Base-by-base conservation (phyloP, 495 filamentous ascomycete genomes). In the Talaromyces ruber region DNA sequence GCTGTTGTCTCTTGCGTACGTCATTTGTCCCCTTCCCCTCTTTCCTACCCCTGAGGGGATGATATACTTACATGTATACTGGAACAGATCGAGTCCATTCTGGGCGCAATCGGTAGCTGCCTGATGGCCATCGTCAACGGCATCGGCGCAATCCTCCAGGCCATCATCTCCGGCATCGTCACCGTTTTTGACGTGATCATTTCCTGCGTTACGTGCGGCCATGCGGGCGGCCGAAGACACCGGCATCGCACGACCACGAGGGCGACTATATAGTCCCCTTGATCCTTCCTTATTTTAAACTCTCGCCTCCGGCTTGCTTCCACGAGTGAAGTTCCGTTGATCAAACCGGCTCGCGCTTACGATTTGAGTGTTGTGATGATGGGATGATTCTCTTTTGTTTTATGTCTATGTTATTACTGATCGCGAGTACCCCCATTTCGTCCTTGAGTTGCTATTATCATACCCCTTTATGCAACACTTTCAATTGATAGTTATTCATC, bases 1-100 rank as follows among this genome's bases (percentile, higher is more conserved):
- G 93, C 90, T 77, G 90, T 97, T 73, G 83, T 95, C 63, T 96
- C 92, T 75, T 97, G 93, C 68, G 93, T 98, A 93, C 66, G 92
- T 87, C 62, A 30, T 34, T 12, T 16, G 26, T 59, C 47, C 61
- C 21, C 37, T 39, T 58, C 54, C 55, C 30, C 56, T 54, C 64
- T 56, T 22, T 24, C n/a, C 50, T 28, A 52, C 26, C 50, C 30
- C 16, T 37, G 16, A 30, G n/a, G n/a, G n/a, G 25, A n/a, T 6
- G 2, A 34, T 30, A 58, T 58, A 30, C 29, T 51, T 4, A 18
- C 14, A 57, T 58, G 1, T 9, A 51, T 30, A 63, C 24, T 24
- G 54, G 52, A 30, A 66, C 70, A 98, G 93, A 86, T 98, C 74
- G 66, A 83, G 71, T 76, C 79, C 74, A 75, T 94, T 77, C 86